Conservation (phyloP, 2,329 filamentous ascomycete species). For the Aspergillus thermomutatus region DNA sequence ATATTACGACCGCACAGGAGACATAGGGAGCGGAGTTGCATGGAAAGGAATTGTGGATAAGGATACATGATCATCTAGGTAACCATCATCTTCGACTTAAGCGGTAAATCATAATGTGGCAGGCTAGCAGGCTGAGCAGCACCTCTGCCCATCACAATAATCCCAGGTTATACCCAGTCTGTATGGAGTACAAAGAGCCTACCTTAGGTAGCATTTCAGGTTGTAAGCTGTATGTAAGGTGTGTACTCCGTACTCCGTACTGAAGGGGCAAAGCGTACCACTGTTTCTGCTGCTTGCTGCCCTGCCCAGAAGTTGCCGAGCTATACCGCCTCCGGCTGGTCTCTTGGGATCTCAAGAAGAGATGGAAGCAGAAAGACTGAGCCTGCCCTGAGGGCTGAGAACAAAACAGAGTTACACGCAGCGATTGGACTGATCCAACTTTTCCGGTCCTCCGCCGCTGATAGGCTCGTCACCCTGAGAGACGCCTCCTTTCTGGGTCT, state of each 20-base stretch:
- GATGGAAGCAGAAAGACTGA: neutral
- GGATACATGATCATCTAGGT: neutral
- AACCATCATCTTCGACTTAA: neutral
- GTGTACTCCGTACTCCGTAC: neutral
- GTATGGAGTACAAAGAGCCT: no score
- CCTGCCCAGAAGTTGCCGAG: neutral
- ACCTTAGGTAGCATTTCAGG: no score
- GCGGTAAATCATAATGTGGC: no score
- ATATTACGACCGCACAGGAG: constrained; percentile 7
- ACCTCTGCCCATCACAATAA: neutral
- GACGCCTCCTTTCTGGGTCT: neutral
- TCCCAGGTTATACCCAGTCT: neutral
- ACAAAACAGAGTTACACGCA: neutral
- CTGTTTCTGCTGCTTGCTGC: neutral
- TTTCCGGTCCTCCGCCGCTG: neutral
- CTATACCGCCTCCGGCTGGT: no score
- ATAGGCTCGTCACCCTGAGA: neutral
- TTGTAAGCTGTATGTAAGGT: neutral
- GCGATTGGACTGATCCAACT: neutral
- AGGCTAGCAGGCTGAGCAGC: neutral
- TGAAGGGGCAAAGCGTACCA: neutral
- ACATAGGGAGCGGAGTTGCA: constrained; percentile 7
- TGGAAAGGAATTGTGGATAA: constrained; percentile 1
- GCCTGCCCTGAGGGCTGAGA: neutral
- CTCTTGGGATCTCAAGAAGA: no score